Evolutionary conservation across 345 rosid species (phyloP), one percentile per base, ranked within the genome.

Genomic region (Bretschneidera sinensis): DNA sequence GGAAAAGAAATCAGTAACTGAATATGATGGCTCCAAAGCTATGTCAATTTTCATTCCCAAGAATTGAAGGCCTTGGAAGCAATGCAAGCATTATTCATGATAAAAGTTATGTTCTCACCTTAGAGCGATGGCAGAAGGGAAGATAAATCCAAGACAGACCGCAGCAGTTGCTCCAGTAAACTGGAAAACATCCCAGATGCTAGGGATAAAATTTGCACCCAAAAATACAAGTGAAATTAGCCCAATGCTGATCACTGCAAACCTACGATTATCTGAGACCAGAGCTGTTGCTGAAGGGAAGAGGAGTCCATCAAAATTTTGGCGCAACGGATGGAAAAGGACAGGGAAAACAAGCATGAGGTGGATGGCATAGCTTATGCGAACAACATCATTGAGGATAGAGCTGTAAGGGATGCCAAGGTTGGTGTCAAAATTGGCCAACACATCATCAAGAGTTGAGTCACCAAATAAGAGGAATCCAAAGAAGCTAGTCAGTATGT

Each of bases 101-200:
- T 13, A 43, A 20, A 4, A 35, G 2, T 5, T 28, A 51, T 33
- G 61, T 11, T 55, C 80, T 74, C 57, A 84, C 95, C 80, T 81
- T 15, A 87, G 86, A 28, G 91, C 73, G 51, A 87, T 64, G 45
- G 85, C 65, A 21, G 91, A 88, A 0, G 95, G 95, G 63, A 87
- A 87, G 53, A 87, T 87, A 85, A 84, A 87, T 43, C 86, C 91
- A 34, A 83, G 73, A 76, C 91, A 84, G 69, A 85, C 91, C 9
- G 86, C 90, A 58, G 91, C 86, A 17, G 91, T 87, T 47, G 95
- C 90, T 64, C 91, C 95, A 24, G 91, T 84, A 70, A 87, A 87
- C 56, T 87, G 91, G 81, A 87, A 87, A 67, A 86, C 95, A 63
- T 82, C 95, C 95, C 95, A 87, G 70, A 87, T 87, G 79, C 91